Conservation (phyloP, 257 asterid species). For the Ophiorrhiza pumila region DNA sequence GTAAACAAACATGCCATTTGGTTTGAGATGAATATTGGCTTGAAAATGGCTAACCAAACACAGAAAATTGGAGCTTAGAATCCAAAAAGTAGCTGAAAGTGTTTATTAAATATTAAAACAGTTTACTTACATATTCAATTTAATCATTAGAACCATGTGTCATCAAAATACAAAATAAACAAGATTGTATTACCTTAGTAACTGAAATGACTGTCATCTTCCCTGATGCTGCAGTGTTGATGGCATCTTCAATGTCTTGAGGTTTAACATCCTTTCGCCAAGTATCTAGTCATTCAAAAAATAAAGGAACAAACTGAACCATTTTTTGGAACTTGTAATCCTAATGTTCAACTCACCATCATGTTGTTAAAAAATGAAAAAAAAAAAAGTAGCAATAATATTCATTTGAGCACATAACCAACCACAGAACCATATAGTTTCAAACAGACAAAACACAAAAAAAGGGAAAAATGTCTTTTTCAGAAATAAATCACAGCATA, state of each 20-base stretch:
- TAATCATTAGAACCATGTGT: not conserved
- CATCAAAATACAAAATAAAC: not conserved
- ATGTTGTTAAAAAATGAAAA: not conserved
- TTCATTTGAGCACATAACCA: not conserved
- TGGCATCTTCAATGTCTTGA: conserved; percentile 55
- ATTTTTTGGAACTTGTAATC: not conserved
- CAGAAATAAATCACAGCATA: not conserved
- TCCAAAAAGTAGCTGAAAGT: not conserved
- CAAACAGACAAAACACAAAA: not conserved
- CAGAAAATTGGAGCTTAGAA: not conserved
- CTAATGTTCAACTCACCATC: not conserved
- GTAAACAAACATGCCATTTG: no score
- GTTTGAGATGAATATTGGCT: no score
- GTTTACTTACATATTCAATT: not conserved
- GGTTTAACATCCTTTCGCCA: conserved; percentile 82
- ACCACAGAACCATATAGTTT: not conserved
- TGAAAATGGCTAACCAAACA: no score
- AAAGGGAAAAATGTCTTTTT: not conserved
- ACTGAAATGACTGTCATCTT: conserved; percentile 64
- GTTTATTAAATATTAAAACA: not conserved
- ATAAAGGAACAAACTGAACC: not conserved
- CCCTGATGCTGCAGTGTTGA: conserved; percentile 66
- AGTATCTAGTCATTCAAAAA: conserved; percentile 50
- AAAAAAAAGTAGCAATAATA: not conserved
- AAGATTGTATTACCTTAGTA: conserved; percentile 59